Conservation (phyloP, 2,329 filamentous ascomycete species). For the Trichoderma koningii region DNA sequence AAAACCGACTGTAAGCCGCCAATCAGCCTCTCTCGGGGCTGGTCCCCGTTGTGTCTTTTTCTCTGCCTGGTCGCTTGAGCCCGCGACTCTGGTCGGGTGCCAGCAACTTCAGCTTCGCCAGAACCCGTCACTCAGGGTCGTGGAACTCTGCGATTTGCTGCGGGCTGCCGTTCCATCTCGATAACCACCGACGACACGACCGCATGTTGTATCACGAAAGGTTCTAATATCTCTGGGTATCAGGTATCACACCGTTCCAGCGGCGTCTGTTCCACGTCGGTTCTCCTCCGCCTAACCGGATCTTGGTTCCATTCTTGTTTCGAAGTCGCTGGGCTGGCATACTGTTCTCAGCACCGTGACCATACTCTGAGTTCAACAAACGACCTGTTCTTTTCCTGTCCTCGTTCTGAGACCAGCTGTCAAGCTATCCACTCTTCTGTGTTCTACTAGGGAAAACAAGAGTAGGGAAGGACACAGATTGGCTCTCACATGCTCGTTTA, state of each 20-base stretch:
- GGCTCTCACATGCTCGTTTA: neutral
- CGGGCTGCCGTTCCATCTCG: conserved; percentile 50
- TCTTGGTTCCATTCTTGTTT: conserved; percentile 16
- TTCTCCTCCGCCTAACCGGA: conserved; percentile 32
- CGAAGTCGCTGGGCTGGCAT: conserved; percentile 12
- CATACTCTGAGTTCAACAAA: neutral
- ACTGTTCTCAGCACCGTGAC: neutral
- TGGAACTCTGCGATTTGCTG: conserved; percentile 42
- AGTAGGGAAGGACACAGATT: neutral
- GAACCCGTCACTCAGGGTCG: conserved; percentile 38
- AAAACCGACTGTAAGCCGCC: conserved; percentile 50
- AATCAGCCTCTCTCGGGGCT: conserved; percentile 40
- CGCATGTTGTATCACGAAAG: conserved; percentile 53
- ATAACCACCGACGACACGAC: conserved; percentile 49
- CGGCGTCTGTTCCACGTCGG: conserved; percentile 52
- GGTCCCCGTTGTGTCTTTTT: conserved; percentile 33
- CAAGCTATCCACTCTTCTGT: neutral
- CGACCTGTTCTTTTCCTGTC: neutral
- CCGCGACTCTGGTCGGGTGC: conserved; percentile 23
- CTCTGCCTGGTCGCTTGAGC: conserved; percentile 35
- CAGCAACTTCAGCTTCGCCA: conserved; percentile 31
- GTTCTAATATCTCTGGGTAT: conserved; percentile 47
- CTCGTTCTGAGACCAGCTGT: neutral
- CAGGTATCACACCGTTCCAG: conserved; percentile 53
- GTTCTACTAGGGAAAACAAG: neutral